Percentiles rank a stretch among this genome's conserved stretches.
These are phyloP conservation scores for Chloris gayana DNA, from an alignment of 176 grass and related monocot genomes.

Conservation along the genomic window DNA sequence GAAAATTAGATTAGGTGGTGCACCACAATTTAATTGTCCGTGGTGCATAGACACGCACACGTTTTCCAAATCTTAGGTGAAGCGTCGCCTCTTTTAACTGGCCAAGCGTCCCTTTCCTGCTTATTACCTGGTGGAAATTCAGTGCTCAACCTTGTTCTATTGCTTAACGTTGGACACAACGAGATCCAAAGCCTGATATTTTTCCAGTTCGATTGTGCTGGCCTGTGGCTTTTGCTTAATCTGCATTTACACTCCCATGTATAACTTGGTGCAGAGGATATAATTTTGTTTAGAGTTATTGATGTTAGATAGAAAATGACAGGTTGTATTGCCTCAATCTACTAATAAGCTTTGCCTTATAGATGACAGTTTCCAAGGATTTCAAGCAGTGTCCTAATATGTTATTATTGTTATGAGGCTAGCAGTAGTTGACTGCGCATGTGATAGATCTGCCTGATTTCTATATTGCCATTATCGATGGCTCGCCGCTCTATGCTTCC, in stretches of 20 bases:
- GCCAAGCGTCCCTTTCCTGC: slow-evolving; percentile 10
- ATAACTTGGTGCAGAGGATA: background rate
- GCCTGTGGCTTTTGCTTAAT: background rate
- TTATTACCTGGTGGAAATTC: background rate
- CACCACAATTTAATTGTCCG: too few relatives aligned
- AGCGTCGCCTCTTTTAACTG: background rate
- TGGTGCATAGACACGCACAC: too few relatives aligned
- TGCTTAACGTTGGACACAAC: too few relatives aligned
- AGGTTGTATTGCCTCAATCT: background rate
- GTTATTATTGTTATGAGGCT: background rate
- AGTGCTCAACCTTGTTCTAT: slow-evolving; percentile 1
- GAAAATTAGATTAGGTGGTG: too few relatives aligned
- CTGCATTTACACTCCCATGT: too few relatives aligned
- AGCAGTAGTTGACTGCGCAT: slow-evolving; percentile 8
- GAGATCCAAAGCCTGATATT: too few relatives aligned
- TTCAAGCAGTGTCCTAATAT: background rate
- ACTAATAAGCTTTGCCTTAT: background rate
- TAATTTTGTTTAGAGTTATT: background rate
- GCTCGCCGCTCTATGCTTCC: background rate
- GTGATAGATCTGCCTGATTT: slow-evolving; percentile 22
- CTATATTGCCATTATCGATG: slow-evolving; percentile 4
- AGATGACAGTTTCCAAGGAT: background rate
- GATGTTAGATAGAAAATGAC: background rate
- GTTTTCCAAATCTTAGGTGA: slow-evolving; percentile 1
- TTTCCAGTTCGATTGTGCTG: too few relatives aligned